Base-by-base conservation (phyloP, 768 basidiomycete genomes). In the Thelephora ganbajun region DNA sequence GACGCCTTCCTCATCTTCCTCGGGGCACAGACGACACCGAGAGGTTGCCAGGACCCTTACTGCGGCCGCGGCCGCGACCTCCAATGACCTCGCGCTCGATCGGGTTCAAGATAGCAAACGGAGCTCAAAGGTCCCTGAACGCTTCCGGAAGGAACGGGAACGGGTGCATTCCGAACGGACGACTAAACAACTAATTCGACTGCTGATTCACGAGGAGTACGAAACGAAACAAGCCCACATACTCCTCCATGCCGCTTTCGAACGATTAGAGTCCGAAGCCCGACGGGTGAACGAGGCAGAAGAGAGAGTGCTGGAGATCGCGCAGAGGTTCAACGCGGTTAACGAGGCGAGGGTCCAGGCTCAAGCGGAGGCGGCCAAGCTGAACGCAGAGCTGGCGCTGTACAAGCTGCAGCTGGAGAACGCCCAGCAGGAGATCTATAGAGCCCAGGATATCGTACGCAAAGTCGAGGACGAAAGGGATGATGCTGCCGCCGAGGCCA, bases 371-470 rank as follows among this genome's bases (percentile, higher is more conserved):
- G 52, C 60, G 0, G 59, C 63, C 11, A 59, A 65, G 33, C 58
- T 62, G 2, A 57, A 58, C 37, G 69, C 72, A 52, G 72, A 74
- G 50, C 59, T 74, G 34, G 64, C 62, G 44, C 48, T 69, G 51
- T 71, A 73, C 59, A 70, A 71, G 54, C 46, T 66, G 6, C 68
- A 73, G 50, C 61, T 69, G 44, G 66, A 69, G 14, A 69, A 62
- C 50, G 71, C 71, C 0, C 68, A 71, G 51, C 59, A 61, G 26
- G 70, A 73, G 51, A 67, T 74, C 22, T 57, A 59, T 37, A 62
- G 67, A 1, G 70, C 68, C 0, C 67, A 70, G 45, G 64, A 65
- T 20, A 61, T 70, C 35, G 62, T 74, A 33, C 63, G 66, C 57
- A 64, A 67, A 44, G 59, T 69, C 23, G 67, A 69, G 42, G 56